Conservation (phyloP, 768 basidiomycete genomes). For the Russula sp. region DNA sequence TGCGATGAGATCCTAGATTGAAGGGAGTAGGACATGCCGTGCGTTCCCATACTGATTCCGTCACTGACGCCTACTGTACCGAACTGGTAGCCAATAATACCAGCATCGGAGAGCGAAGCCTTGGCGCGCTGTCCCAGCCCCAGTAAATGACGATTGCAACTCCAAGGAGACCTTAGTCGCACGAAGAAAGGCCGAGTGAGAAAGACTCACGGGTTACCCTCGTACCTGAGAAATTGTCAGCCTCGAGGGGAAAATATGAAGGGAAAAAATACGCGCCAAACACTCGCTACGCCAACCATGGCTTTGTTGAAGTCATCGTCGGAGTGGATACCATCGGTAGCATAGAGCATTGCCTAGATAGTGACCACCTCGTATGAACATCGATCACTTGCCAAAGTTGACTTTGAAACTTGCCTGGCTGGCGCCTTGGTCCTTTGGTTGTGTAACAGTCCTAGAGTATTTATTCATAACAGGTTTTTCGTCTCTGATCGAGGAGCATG, state of each 20-base stretch:
- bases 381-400: background rate
- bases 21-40: conserved; percentile 92
- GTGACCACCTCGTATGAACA: conserved; percentile 9
- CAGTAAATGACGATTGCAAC: conserved; percentile 93
- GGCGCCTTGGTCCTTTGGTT: conserved; percentile 92
- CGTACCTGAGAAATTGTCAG: conserved; percentile 64
- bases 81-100: conserved; percentile 93
- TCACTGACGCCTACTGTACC: conserved; percentile 98
- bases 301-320: conserved; percentile 91
- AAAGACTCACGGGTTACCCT: conserved; percentile 88
- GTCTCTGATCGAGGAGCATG: conserved; percentile 21
- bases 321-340: conserved; percentile 83
- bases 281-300: conserved; percentile 96
- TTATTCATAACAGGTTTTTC: conserved; percentile 46
- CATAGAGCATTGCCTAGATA: conserved; percentile 92
- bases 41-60: conserved; percentile 97
- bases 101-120: conserved; percentile 63
- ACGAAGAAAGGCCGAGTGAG: background rate
- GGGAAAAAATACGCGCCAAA: conserved; percentile 65
- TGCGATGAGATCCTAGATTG: conserved; percentile 98
- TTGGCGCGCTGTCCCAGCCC: conserved; percentile 86
- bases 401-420: conserved; percentile 60
- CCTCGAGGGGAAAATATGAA: conserved; percentile 27
- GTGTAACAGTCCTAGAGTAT: conserved; percentile 80
- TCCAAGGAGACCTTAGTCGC: conserved; percentile 36